Evolutionary conservation across 257 asterid genomes (phyloP).

Genomic region (Jacaranda mimosifolia): DNA sequence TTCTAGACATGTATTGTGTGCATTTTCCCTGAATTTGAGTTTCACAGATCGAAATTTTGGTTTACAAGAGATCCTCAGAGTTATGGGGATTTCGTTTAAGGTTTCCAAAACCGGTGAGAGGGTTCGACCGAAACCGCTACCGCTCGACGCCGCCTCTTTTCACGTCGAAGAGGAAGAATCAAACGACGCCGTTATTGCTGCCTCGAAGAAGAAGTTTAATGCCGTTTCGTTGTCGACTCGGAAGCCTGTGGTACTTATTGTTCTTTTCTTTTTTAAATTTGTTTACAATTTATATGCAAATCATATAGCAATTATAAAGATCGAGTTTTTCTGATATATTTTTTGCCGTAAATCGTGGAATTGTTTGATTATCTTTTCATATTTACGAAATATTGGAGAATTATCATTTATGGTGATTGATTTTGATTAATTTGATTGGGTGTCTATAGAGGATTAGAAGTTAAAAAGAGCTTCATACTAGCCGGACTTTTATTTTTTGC

Average conservation of each 20-base stretch:
- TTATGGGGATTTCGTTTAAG: conserved; percentile 95
- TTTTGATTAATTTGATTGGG: conserved; percentile 16
- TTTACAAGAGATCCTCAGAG: conserved; percentile 36
- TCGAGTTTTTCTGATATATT: not conserved
- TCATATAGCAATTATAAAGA: conserved; percentile 11
- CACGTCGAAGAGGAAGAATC: conserved; percentile 37
- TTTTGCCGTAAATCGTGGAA: not conserved
- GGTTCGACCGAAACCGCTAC: conserved; percentile 57
- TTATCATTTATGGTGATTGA: conserved; percentile 3
- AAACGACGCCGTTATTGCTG: conserved; percentile 36
- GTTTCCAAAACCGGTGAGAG: conserved; percentile 79
- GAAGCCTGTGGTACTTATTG: conserved; percentile 47
- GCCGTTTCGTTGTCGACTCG: conserved; percentile 42
- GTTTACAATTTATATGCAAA: not conserved
- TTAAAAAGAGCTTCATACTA: conserved; percentile 27
- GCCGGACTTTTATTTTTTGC: conserved; percentile 11
- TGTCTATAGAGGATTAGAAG: not conserved
- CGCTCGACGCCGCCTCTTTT: conserved; percentile 37
- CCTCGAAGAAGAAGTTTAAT: conserved; percentile 41
- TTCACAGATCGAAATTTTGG: conserved; percentile 20
- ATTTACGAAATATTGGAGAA: conserved; percentile 1
- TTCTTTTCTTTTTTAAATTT: not conserved
- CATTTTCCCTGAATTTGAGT: conserved; percentile 8
- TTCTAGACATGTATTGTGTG: not conserved
- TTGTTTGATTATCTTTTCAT: not conserved